Percentiles rank a stretch among this genome's conserved stretches.
These are phyloP conservation scores for Aplosporella prunicola DNA, from an alignment of 2,329 filamentous ascomycete species.

Conservation along the genomic window DNA sequence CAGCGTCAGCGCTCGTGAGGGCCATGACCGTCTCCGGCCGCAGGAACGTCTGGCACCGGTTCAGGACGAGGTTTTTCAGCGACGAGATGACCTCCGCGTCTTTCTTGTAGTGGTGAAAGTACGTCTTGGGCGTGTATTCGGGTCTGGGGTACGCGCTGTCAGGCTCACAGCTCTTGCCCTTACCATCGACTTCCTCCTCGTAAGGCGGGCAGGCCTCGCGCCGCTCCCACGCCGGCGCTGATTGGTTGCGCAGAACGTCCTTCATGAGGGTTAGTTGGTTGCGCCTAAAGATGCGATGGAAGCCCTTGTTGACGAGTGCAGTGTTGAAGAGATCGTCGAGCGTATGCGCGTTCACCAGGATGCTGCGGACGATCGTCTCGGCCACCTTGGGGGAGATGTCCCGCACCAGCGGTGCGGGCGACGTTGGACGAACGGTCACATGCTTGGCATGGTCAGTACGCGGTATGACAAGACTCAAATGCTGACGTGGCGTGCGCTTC, in stretches of 20 bases:
- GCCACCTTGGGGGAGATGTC: slow-evolving; percentile 35
- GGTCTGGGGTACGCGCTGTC: slow-evolving; percentile 39
- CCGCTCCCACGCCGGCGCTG: slow-evolving; percentile 51
- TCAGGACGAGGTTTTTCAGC: slow-evolving; percentile 47
- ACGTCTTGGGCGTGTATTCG: slow-evolving; percentile 45
- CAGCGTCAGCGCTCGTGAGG: slow-evolving; percentile 38
- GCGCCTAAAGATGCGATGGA: slow-evolving; percentile 49
- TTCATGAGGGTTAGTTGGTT: slow-evolving; percentile 48
- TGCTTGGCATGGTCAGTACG: slow-evolving; percentile 7
- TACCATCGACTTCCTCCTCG: slow-evolving; percentile 32
- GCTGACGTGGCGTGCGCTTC: slow-evolving; percentile 5
- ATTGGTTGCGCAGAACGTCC: slow-evolving; percentile 42
- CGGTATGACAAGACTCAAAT: slow-evolving; percentile 1
- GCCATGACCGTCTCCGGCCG: slow-evolving; percentile 47
- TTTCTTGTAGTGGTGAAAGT: slow-evolving; percentile 41
- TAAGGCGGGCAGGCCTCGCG: slow-evolving; percentile 48
- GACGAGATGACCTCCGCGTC: slow-evolving; percentile 46
- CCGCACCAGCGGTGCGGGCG: slow-evolving; percentile 14
- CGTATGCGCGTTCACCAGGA: slow-evolving; percentile 40
- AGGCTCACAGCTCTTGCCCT: slow-evolving; percentile 18
- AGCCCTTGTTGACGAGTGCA: slow-evolving; percentile 45
- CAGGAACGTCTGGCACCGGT: slow-evolving; percentile 46
- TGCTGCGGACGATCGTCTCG: slow-evolving; percentile 42
- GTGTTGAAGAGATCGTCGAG: slow-evolving; percentile 48
- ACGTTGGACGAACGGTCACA: neutral